phyloP scores from a whole-genome alignment of 2,329 filamentous ascomycete species.

The Clarireedia hainanense region DNA sequence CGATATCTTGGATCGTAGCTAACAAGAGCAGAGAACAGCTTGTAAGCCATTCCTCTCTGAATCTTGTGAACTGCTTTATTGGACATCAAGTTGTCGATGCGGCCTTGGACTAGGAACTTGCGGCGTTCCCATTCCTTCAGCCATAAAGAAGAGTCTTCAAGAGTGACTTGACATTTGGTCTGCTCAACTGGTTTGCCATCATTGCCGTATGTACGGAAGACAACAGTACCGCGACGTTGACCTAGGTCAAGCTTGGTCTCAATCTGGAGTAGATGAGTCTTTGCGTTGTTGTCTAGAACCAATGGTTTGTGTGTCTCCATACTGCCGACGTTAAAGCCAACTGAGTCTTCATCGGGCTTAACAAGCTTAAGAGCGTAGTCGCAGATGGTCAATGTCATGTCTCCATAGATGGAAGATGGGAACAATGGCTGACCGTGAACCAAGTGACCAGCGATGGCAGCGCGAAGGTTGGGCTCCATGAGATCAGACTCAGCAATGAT shows the following conservation, averaged over 20 bases:
- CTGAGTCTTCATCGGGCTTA: slow-evolving; percentile 29
- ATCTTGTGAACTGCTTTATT: slow-evolving; percentile 52
- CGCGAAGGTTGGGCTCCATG: slow-evolving; percentile 30
- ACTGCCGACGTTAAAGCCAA: slow-evolving; percentile 49
- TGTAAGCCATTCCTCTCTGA: slow-evolving; percentile 65
- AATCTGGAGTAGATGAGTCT: slow-evolving; percentile 12
- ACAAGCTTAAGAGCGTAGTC: slow-evolving; percentile 44
- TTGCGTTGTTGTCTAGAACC: slow-evolving; percentile 36
- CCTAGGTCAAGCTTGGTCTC: slow-evolving; percentile 15
- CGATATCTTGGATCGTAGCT: slow-evolving; percentile 45
- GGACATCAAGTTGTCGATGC: slow-evolving; percentile 32
- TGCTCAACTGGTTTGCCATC: slow-evolving; percentile 12
- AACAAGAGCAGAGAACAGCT: slow-evolving; percentile 50
- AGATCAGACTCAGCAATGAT: slow-evolving; percentile 47
- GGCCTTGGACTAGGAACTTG: slow-evolving; percentile 27
- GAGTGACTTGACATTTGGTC: slow-evolving; percentile 5
- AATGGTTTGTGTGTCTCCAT: slow-evolving; percentile 65
- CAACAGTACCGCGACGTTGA: slow-evolving; percentile 10
- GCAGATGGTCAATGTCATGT: slow-evolving; percentile 50
- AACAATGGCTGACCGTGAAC: slow-evolving; percentile 49
- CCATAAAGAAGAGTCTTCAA: slow-evolving; percentile 8
- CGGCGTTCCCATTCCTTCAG: slow-evolving; percentile 9
- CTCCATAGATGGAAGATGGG: slow-evolving; percentile 44
- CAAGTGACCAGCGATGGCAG: slow-evolving; percentile 45
- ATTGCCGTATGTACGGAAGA: slow-evolving; percentile 10